Evolutionary conservation across 176 grass and related monocot species (phyloP).

Genomic region (Themeda triandra): DNA sequence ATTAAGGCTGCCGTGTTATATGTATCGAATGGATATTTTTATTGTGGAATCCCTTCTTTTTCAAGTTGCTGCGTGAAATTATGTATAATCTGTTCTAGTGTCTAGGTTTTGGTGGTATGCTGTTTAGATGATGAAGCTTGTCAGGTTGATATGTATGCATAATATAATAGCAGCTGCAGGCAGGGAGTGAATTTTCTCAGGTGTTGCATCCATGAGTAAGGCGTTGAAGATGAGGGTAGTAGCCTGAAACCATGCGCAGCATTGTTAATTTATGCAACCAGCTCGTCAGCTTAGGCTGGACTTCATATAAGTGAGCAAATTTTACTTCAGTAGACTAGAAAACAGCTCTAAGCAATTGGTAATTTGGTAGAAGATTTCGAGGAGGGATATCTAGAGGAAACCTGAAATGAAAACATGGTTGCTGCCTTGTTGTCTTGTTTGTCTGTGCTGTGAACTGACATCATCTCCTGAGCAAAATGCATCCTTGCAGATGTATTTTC

Average conservation of each 20-base stretch:
- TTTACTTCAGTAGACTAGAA: no score
- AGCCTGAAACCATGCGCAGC: no score
- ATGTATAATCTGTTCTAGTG: neutral
- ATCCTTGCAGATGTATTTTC: no score
- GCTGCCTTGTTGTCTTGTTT: no score
- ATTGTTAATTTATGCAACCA: neutral
- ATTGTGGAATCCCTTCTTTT: neutral
- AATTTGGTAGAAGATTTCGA: no score
- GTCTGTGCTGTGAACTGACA: no score
- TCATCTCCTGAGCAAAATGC: no score
- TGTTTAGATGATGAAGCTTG: neutral
- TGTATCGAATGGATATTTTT: neutral
- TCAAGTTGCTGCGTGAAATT: neutral
- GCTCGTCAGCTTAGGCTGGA: neutral
- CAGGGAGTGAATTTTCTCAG: neutral
- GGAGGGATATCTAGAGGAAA: no score
- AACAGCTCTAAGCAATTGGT: no score
- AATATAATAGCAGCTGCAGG: neutral
- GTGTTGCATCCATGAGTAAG: neutral
- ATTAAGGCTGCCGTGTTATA: neutral
- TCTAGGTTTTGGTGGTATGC: neutral
- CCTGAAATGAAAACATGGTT: no score
- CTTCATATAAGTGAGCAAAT: no score
- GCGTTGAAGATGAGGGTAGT: neutral
- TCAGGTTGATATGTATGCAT: neutral